A percentile compares a stretch with the other conserved stretches of the same genome.
These are phyloP conservation scores for Leishmania braziliensis DNA, from an alignment of 208 protist species.

Conservation along the genomic window DNA sequence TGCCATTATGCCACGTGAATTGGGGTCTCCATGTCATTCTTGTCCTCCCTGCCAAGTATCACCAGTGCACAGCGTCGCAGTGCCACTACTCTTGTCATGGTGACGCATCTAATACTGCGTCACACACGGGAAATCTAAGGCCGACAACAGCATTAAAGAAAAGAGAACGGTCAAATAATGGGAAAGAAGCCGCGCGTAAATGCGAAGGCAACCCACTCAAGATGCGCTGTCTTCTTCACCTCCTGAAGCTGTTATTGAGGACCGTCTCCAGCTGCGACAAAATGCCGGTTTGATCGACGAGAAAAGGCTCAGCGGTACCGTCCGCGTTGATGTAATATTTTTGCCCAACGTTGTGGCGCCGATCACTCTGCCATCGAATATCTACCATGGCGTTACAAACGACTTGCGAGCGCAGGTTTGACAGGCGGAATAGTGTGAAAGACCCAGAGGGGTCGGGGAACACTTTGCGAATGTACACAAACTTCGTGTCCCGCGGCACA, in stretches of 20 bases:
- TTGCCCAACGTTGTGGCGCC: slow-evolving; percentile 81
- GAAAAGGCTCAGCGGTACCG: slow-evolving; percentile 80
- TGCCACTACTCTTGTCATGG: neutral
- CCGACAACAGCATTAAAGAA: neutral
- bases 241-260: slow-evolving; percentile 77
- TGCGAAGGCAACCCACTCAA: neutral
- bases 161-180: neutral
- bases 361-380: slow-evolving; percentile 91
- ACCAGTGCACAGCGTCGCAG: neutral
- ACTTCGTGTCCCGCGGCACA: slow-evolving; percentile 84
- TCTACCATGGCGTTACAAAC: slow-evolving; percentile 84
- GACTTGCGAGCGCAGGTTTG: slow-evolving; percentile 87
- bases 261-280: slow-evolving; percentile 76
- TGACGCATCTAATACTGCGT: neutral
- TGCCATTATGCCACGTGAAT: neutral
- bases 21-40: neutral
- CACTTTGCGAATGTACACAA: slow-evolving; percentile 88
- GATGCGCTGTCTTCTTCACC: slow-evolving; percentile 18
- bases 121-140: neutral
- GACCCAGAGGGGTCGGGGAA: slow-evolving; percentile 81
- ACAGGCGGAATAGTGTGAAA: slow-evolving; percentile 86
- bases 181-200: neutral
- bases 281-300: slow-evolving; percentile 82
- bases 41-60: neutral
- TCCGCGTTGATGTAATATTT: slow-evolving; percentile 89